These are phyloP conservation scores for Daldinia caldariorum DNA, from an alignment of 495 filamentous ascomycete genomes.

Conservation along the genomic window DNA sequence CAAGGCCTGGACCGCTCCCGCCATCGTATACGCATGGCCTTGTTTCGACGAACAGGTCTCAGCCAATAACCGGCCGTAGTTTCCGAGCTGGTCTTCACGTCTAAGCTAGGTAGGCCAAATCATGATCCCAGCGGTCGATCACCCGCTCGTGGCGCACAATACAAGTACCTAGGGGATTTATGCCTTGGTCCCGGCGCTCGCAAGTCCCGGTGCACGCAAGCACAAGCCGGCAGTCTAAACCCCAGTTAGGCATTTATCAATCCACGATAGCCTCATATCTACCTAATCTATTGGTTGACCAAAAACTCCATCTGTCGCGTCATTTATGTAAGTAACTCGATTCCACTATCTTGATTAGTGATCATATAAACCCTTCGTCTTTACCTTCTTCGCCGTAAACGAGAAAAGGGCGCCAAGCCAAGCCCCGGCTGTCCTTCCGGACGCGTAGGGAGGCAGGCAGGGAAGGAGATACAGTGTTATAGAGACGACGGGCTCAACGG, in stretches of 20 bases:
- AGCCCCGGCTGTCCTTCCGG: slow-evolving; percentile 2
- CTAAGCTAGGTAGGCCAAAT: background rate
- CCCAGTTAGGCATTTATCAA: too few species aligned
- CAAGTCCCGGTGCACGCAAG: slow-evolving; percentile 11
- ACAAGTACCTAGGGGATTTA: background rate
- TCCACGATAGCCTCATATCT: too few species aligned
- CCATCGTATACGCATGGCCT: background rate
- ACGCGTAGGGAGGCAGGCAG: background rate
- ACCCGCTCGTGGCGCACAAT: background rate
- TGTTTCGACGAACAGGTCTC: background rate
- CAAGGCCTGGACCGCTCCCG: background rate
- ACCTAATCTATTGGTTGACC: background rate
- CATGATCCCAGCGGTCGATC: slow-evolving; percentile 11
- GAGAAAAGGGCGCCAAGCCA: background rate
- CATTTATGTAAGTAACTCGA: background rate
- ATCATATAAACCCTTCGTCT: background rate
- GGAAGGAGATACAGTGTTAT: background rate
- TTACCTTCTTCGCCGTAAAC: background rate
- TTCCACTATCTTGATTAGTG: background rate
- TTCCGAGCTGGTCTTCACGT: background rate
- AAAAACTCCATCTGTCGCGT: background rate
- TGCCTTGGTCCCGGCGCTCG: slow-evolving; percentile 3
- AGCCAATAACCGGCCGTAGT: background rate
- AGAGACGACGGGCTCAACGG: slow-evolving; percentile 6
- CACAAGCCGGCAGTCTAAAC: background rate